Conservation (phyloP, 2,329 filamentous ascomycete genomes). For the Cylindrodendrum hubeiense region DNA sequence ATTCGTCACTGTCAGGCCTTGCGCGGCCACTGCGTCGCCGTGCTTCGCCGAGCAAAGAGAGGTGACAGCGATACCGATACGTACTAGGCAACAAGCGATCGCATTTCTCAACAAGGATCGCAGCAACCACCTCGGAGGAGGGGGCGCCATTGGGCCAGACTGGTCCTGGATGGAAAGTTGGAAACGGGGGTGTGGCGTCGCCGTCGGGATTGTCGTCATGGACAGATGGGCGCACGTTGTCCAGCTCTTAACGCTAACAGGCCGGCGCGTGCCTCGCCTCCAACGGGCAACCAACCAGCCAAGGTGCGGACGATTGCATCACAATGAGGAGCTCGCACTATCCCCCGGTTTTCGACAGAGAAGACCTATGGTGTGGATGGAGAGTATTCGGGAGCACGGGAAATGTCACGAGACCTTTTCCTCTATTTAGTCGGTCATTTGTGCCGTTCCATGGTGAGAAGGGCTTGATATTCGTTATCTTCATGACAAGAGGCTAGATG, state of each 20-base stretch:
- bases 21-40: background rate
- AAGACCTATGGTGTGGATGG: background rate
- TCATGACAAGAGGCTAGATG: background rate
- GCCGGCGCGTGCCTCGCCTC: background rate
- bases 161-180: background rate
- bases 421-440: background rate
- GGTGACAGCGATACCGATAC: background rate
- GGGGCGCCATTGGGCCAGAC: conserved; percentile 1
- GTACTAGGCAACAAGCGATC: background rate
- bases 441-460: background rate
- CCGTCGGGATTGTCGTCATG: conserved; percentile 19
- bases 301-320: conserved; percentile 6
- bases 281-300: background rate
- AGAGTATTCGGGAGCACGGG: background rate
- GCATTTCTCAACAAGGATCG: conserved; percentile 10
- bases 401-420: conserved; percentile 20
- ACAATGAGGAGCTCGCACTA: background rate
- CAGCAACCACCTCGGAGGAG: conserved; percentile 4
- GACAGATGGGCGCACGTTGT: conserved; percentile 18
- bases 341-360: background rate
- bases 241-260: conserved; percentile 17
- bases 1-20: conserved; percentile 5
- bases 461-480: background rate
- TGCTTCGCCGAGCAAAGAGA: background rate
- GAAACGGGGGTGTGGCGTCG: conserved; percentile 2